Conservation (phyloP, 495 filamentous ascomycete genomes). For the Xylaria venustula region DNA sequence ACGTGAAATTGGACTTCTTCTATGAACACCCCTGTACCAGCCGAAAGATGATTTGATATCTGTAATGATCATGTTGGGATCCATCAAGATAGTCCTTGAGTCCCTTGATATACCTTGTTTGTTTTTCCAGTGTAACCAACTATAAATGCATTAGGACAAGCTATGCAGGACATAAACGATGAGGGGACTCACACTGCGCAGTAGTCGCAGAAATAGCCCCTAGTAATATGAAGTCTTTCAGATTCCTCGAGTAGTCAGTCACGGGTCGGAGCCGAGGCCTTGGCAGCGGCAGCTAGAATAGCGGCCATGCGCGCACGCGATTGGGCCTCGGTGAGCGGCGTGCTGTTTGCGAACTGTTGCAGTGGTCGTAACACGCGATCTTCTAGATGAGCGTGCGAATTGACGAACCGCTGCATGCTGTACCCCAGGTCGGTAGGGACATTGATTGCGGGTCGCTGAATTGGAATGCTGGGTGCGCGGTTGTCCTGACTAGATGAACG, state of each 20-base stretch:
- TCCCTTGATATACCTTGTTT: no score
- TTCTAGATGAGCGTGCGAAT: slow-evolving; percentile 28
- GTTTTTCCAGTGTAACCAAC: no score
- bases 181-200: no score
- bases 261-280: background rate
- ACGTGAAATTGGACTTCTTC: no score
- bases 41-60: no score
- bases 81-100: no score
- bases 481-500: slow-evolving; percentile 16
- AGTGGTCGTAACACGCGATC: slow-evolving; percentile 20
- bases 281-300: slow-evolving; percentile 15
- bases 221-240: no score
- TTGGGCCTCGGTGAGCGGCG: slow-evolving; percentile 26
- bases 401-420: slow-evolving; percentile 27
- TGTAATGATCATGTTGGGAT: no score
- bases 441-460: slow-evolving; percentile 20
- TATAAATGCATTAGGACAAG: no score
- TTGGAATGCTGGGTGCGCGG: slow-evolving; percentile 2
- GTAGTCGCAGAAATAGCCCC: no score
- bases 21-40: no score
- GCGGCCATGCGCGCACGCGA: slow-evolving; percentile 27
- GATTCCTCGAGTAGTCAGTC: slow-evolving; percentile 4
- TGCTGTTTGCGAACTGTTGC: slow-evolving; percentile 14
- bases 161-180: no score
- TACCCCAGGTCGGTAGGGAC: slow-evolving; percentile 25